A percentile compares a stretch with the other conserved stretches of the same genome.
Evolutionary conservation across 78 protist genomes (phyloP).

Genomic region (Isochrysis galbana): DNA sequence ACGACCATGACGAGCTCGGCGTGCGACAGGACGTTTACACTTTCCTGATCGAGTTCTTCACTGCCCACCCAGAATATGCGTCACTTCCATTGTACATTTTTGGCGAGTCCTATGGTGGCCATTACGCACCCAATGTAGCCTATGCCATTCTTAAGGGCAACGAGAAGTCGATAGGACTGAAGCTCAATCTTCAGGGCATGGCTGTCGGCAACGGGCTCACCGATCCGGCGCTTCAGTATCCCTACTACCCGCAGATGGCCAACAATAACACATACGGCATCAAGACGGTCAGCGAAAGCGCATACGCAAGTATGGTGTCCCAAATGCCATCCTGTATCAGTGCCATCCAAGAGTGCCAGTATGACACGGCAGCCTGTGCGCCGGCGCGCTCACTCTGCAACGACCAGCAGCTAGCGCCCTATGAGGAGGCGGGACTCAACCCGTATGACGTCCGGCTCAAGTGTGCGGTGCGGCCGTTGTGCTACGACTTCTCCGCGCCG

Average conservation of each 20-base stretch:
- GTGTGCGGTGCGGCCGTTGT: slow-evolving; percentile 62
- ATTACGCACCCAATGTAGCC: slow-evolving; percentile 69
- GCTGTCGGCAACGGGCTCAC: slow-evolving; percentile 68
- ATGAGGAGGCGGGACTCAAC: slow-evolving; percentile 5
- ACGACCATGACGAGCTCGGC: slow-evolving; percentile 48
- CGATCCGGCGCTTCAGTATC: slow-evolving; percentile 62
- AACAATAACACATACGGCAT: not conserved
- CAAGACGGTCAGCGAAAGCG: not conserved
- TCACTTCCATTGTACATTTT: not conserved
- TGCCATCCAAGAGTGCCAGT: not conserved
- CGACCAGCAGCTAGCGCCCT: not conserved
- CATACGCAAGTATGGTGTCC: not conserved
- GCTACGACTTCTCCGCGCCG: slow-evolving; percentile 71
- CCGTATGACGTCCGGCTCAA: slow-evolving; percentile 50
- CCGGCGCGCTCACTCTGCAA: not conserved
- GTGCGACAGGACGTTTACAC: slow-evolving; percentile 60
- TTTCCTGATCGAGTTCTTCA: slow-evolving; percentile 56
- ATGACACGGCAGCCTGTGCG: not conserved
- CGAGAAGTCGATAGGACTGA: not conserved
- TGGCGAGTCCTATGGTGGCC: slow-evolving; percentile 67
- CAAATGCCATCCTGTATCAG: not conserved
- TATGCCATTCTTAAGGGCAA: slow-evolving; percentile 21
- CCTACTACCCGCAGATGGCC: slow-evolving; percentile 37
- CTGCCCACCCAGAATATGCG: not conserved
- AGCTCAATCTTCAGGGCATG: slow-evolving; percentile 35